phyloP scores from a whole-genome alignment of 2,329 filamentous ascomycete species.

The Teratosphaeria destructans region DNA sequence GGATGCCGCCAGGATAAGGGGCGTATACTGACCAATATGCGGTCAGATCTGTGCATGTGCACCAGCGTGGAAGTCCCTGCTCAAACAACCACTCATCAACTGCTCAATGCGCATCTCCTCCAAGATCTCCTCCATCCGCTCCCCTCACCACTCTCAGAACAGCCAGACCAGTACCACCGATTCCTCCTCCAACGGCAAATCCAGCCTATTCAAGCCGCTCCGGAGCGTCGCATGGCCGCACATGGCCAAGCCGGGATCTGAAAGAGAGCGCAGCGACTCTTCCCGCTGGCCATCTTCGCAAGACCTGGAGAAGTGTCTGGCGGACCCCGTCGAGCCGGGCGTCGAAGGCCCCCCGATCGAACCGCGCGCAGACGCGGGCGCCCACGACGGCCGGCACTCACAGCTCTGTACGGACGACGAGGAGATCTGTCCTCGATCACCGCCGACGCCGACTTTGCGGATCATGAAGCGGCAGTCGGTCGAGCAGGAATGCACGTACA shows the following conservation, averaged over 20 bases:
- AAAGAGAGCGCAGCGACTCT: not conserved
- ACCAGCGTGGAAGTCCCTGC: conserved; percentile 26
- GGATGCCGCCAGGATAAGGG: not conserved
- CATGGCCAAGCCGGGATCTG: conserved; percentile 4
- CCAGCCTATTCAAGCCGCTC: conserved; percentile 5
- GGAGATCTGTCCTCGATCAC: not conserved
- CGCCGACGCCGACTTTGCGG: conserved; percentile 1
- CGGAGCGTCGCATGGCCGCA: conserved; percentile 10
- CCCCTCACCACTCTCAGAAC: conserved; percentile 3
- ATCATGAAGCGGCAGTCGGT: conserved; percentile 6
- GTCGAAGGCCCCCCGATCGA: conserved; percentile 3
- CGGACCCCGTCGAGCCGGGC: not conserved
- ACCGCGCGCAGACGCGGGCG: conserved; percentile 1
- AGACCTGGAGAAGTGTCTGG: not conserved
- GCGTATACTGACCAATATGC: not conserved
- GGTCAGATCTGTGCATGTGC: conserved; percentile 27
- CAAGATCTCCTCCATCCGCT: conserved; percentile 15
- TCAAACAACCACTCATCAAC: conserved; percentile 14
- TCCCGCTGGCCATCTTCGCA: not conserved
- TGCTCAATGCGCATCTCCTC: conserved; percentile 11
- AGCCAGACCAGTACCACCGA: not conserved
- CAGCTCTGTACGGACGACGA: conserved; percentile 2
- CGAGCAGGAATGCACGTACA: conserved; percentile 1
- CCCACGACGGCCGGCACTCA: conserved; percentile 5
- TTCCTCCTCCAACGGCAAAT: not conserved